A percentile compares a stretch with the other conserved stretches of the same genome.
These are phyloP conservation scores for Coemansia sp. DNA, from an alignment of 192 early-diverging fungal genomes.

Conservation along the genomic window DNA sequence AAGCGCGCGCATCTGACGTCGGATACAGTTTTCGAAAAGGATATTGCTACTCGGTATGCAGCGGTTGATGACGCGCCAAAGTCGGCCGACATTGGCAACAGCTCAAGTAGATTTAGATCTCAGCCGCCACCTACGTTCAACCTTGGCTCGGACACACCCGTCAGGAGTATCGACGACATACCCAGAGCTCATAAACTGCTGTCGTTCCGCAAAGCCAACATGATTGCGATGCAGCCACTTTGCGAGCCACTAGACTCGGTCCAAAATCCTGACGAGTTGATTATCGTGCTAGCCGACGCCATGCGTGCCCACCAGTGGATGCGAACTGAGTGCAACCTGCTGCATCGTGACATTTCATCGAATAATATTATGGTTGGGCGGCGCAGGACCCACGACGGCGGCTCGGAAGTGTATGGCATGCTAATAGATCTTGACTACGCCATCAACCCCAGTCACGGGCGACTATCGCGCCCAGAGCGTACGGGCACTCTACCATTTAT, in stretches of 20 bases:
- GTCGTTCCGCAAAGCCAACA: not conserved
- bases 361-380: not conserved
- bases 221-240: not conserved
- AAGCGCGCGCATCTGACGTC: not conserved
- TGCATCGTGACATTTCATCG: slow-evolving; percentile 22
- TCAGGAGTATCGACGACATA: too few species aligned
- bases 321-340: slow-evolving; percentile 4
- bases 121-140: too few species aligned
- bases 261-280: slow-evolving; percentile 6
- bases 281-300: slow-evolving; percentile 17
- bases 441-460: not conserved
- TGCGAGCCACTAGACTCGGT: slow-evolving; percentile 12
- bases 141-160: too few species aligned
- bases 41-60: not conserved
- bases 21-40: not conserved
- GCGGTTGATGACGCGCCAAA: not conserved
- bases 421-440: slow-evolving; percentile 34
- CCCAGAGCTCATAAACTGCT: too few species aligned
- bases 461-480: not conserved
- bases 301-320: slow-evolving; percentile 14
- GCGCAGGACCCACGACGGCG: not conserved
- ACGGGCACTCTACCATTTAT: slow-evolving; percentile 27
- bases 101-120: not conserved
- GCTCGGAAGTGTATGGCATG: slow-evolving; percentile 5
- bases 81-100: not conserved